Evolutionary conservation across 495 filamentous ascomycete species (phyloP).

Genomic region (Daldinia grandis): DNA sequence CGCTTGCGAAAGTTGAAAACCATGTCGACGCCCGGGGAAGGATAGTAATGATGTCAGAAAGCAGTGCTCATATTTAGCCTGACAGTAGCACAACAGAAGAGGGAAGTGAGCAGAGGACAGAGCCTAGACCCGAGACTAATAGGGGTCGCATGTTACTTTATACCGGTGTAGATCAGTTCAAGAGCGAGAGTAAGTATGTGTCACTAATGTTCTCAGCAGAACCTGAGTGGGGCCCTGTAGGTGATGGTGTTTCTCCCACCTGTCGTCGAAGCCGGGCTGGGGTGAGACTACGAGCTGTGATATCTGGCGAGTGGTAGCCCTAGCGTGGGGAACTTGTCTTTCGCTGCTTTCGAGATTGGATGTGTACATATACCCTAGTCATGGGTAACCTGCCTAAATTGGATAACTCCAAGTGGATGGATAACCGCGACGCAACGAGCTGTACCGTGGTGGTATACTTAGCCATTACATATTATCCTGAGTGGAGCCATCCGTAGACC

Average conservation of each 20-base stretch:
- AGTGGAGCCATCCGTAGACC: not conserved
- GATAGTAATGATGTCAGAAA: conserved; percentile 11
- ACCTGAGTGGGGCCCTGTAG: conserved; percentile 1
- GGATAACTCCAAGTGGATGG: conserved; percentile 20
- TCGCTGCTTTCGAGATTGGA: conserved; percentile 19
- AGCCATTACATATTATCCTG: conserved; percentile 23
- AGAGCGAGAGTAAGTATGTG: not conserved
- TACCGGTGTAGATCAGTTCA: conserved; percentile 12
- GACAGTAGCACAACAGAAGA: not conserved
- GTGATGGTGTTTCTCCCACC: not conserved
- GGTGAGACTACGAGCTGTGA: conserved; percentile 12
- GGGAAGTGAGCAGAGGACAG: not conserved
- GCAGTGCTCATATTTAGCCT: conserved; percentile 1
- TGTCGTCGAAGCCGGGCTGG: conserved; percentile 4
- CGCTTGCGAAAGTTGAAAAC: conserved; percentile 45
- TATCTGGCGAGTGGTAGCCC: conserved; percentile 3
- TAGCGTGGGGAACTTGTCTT: conserved; percentile 13
- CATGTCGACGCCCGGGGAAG: conserved; percentile 7
- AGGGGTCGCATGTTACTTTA: conserved; percentile 23
- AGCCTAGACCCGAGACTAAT: not conserved
- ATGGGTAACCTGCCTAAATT: conserved; percentile 42
- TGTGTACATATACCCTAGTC: conserved; percentile 22
- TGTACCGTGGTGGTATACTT: conserved; percentile 16
- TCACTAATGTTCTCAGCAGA: not conserved
- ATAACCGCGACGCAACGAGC: conserved; percentile 22